Percentiles rank a stretch among this genome's conserved stretches.
Evolutionary conservation across 1,139 yeast genomes (phyloP).

Genomic region (Debaryomycetaceae sp.): DNA sequence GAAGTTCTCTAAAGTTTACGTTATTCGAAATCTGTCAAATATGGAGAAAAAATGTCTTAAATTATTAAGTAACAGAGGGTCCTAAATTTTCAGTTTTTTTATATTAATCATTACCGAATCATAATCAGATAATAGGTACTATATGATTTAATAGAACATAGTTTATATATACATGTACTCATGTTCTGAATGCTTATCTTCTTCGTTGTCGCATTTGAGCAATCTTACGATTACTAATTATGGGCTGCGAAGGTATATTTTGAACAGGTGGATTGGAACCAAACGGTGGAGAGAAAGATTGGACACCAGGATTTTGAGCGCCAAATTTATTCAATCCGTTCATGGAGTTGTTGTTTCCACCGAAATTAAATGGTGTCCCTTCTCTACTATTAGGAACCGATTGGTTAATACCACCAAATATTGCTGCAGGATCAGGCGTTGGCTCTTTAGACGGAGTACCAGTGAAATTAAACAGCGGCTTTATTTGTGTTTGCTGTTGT

Average conservation of each 20-base stretch:
- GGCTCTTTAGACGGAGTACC: constrained; percentile 15
- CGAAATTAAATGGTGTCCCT: constrained; percentile 9
- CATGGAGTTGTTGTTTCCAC: background rate
- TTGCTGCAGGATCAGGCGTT: constrained; percentile 28
- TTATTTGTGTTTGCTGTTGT: constrained; percentile 1
- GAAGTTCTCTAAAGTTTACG: too few species aligned
- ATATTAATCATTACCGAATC: too few species aligned
- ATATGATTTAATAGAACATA: too few species aligned
- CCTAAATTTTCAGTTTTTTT: too few species aligned
- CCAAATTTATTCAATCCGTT: background rate
- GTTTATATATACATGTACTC: background rate
- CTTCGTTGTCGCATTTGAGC: constrained; percentile 31
- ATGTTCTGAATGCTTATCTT: constrained; percentile 8
- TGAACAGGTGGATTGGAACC: constrained; percentile 7
- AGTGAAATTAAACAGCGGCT: constrained; percentile 16
- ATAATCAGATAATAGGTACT: too few species aligned
- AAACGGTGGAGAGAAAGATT: constrained; percentile 2
- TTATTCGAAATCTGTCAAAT: too few species aligned
- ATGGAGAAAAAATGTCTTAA: background rate
- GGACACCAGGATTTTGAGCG: constrained; percentile 1
- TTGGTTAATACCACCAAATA: constrained; percentile 14
- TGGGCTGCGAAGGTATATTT: constrained; percentile 12
- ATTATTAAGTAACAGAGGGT: too few species aligned
- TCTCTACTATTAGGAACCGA: constrained; percentile 7
- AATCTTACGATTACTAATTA: constrained; percentile 22